phyloP scores from a whole-genome alignment of 306 rosid species.

The Dalbergia oliveri region DNA sequence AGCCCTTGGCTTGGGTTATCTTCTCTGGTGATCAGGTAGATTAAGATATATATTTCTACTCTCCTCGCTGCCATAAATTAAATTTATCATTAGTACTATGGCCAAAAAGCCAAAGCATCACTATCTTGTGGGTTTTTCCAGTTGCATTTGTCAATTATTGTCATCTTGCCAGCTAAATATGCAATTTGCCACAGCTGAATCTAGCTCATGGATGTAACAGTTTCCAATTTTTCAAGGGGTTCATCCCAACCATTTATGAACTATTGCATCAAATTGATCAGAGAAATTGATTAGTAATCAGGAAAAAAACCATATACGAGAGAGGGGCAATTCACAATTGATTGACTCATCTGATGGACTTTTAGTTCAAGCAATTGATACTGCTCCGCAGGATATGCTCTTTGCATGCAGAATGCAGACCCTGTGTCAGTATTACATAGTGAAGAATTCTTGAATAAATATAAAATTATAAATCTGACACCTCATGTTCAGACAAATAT shows the following conservation, averaged over 20 bases:
- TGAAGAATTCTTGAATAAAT: too few species aligned
- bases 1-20: slow-evolving; percentile 82
- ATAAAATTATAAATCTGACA: too few species aligned
- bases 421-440: background rate
- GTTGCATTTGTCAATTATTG: background rate
- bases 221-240: background rate
- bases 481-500: too few species aligned
- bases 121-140: background rate
- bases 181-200: background rate
- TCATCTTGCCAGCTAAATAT: background rate
- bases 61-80: background rate
- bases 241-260: background rate
- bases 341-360: background rate
- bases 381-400: background rate
- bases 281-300: background rate
- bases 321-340: too few species aligned
- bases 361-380: background rate
- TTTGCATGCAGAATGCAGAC: background rate
- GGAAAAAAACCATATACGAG: background rate
- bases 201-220: background rate
- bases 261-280: background rate
- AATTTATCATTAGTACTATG: background rate
- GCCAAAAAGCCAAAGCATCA: background rate
- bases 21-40: slow-evolving; percentile 83
- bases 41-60: background rate